Conservation (phyloP, 1,284 basidiomycete genomes). For the Cutaneotrichosporon cutaneum region DNA sequence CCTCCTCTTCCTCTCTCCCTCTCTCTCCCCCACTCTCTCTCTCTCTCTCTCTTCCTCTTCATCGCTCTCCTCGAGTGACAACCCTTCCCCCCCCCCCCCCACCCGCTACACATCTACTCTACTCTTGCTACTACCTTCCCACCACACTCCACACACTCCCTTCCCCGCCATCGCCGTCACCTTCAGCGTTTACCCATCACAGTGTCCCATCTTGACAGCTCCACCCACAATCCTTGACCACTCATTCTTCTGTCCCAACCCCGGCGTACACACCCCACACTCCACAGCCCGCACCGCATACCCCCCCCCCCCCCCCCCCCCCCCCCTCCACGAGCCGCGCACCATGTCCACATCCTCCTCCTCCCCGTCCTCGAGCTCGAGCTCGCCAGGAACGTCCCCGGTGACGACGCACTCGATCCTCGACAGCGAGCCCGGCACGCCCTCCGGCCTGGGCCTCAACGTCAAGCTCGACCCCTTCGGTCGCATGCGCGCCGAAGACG, state of each 20-base stretch:
- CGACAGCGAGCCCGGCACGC: slow-evolving; percentile 6
- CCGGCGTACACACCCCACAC: neutral
- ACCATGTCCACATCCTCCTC: slow-evolving; percentile 2
- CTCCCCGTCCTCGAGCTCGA: neutral
- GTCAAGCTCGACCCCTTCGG: slow-evolving; percentile 1
- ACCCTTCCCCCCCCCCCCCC: neutral
- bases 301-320: neutral
- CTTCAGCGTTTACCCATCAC: no score
- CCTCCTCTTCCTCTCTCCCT: neutral
- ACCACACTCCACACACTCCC: neutral
- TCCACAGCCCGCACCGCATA: neutral
- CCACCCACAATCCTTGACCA: neutral
- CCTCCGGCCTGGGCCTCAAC: slow-evolving; percentile 3
- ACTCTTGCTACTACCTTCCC: neutral
- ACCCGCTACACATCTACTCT: no score
- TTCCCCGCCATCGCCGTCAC: neutral
- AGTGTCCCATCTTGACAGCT: no score
- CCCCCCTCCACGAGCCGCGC: no score
- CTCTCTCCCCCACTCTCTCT: neutral
- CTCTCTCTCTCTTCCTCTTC: neutral
- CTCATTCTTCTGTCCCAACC: neutral
- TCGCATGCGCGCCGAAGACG: neutral
- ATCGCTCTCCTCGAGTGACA: neutral
- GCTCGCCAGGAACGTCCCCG: slow-evolving; percentile 3
- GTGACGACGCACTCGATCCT: slow-evolving; percentile 2